phyloP scores from a whole-genome alignment of 495 filamentous ascomycete species.

The Poronia punctata region DNA sequence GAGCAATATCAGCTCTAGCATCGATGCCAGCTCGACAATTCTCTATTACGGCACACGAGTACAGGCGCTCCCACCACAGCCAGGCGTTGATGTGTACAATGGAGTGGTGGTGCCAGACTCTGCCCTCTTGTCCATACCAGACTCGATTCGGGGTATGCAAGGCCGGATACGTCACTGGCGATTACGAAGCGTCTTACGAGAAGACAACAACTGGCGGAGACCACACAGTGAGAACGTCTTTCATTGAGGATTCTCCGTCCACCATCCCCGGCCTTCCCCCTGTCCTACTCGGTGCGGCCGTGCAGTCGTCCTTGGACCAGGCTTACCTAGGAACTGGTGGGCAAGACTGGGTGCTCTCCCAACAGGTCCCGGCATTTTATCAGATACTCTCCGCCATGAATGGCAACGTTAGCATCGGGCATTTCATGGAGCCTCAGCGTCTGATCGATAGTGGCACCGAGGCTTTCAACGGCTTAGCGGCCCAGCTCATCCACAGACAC shows the following conservation, averaged over 20 bases:
- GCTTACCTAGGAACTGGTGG: conserved; percentile 8
- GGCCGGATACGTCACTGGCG: conserved; percentile 3
- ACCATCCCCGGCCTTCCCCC: conserved; percentile 1
- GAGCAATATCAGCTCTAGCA: neutral
- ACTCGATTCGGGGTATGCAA: conserved; percentile 6
- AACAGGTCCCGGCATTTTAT: conserved; percentile 11
- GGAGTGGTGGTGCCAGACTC: conserved; percentile 11
- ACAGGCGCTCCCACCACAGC: conserved; percentile 1
- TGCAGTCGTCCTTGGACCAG: conserved; percentile 2
- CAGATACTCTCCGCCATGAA: conserved; percentile 9
- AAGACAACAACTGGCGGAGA: neutral
- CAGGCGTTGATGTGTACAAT: conserved; percentile 3
- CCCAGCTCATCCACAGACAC: conserved; percentile 4
- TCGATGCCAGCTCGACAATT: conserved; percentile 2
- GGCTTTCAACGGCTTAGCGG: conserved; percentile 10
- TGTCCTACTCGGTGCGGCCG: conserved; percentile 6
- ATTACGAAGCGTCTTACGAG: conserved; percentile 2
- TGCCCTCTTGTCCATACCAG: neutral
- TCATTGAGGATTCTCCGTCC: conserved; percentile 2
- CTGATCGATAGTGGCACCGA: conserved; percentile 3
- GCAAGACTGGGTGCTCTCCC: conserved; percentile 8
- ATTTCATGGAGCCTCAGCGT: conserved; percentile 10
- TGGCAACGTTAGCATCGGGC: conserved; percentile 5
- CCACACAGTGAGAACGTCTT: neutral
- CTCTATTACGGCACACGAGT: conserved; percentile 11